A percentile compares a stretch with the other conserved stretches of the same genome.
Conservation (phyloP, 2,329 filamentous ascomycete species). For the Cryphonectria japonica region DNA sequence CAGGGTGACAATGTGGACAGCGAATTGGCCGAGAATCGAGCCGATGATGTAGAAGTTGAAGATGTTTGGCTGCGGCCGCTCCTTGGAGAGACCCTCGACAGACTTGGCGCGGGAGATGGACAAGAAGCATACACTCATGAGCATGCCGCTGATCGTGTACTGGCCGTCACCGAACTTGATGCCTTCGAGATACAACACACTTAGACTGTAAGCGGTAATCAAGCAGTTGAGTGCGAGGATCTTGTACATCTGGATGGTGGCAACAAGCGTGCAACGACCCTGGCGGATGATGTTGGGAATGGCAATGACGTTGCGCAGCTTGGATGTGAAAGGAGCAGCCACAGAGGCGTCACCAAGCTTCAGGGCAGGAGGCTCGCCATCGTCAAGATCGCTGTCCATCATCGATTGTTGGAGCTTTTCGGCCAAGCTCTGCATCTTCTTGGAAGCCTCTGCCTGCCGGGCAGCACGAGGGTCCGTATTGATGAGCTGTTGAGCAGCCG, state of each 20-base stretch:
- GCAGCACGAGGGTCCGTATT: constrained; percentile 58
- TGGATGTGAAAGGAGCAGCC: constrained; percentile 95
- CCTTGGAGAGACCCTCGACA: constrained; percentile 93
- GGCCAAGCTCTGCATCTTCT: constrained; percentile 77
- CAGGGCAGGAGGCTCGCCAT: constrained; percentile 89
- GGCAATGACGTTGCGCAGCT: constrained; percentile 93
- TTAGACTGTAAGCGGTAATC: constrained; percentile 96
- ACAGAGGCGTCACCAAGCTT: constrained; percentile 98
- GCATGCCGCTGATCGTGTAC: constrained; percentile 98
- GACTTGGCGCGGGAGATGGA: constrained; percentile 97
- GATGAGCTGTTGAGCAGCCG: constrained; percentile 64
- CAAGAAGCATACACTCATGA: constrained; percentile 99
- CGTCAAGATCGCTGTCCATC: constrained; percentile 88
- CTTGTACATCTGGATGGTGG: constrained; percentile 99
- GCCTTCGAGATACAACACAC: constrained; percentile 93
- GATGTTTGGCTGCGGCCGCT: constrained; percentile 96
- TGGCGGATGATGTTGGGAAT: constrained; percentile 98
- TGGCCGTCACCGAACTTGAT: constrained; percentile 99
- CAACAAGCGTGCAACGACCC: constrained; percentile 94
- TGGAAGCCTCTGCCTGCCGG: constrained; percentile 66
- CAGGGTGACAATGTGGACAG: constrained; percentile 89
- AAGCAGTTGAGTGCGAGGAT: constrained; percentile 97
- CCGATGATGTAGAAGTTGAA: constrained; percentile 99
- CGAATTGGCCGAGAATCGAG: constrained; percentile 95
- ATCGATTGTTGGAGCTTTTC: constrained; percentile 85